Percentiles rank a stretch among this genome's conserved stretches.
These are phyloP conservation scores for Cunninghamia lanceolata DNA, from an alignment of 75 land plant genomes.

Conservation along the genomic window DNA sequence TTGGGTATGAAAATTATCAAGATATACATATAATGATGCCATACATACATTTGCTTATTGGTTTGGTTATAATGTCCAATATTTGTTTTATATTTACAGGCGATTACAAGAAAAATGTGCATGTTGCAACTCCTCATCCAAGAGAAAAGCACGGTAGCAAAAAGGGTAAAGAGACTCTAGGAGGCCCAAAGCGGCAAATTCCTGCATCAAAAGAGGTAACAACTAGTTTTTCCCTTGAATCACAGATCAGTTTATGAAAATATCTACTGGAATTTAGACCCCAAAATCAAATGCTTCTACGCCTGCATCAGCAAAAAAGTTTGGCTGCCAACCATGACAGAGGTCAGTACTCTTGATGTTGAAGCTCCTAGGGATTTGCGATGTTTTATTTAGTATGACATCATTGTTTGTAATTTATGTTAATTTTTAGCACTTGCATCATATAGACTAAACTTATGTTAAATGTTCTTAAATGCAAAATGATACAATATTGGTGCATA, in stretches of 20 bases:
- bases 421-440: too few species aligned
- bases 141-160: neutral
- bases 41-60: too few species aligned
- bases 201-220: conserved; percentile 26
- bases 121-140: conserved; percentile 56
- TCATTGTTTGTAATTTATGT: neutral
- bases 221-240: conserved; percentile 18
- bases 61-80: neutral
- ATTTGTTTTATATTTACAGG: conserved; percentile 7
- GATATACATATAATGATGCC: neutral
- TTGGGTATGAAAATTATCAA: neutral
- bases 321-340: neutral
- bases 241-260: conserved; percentile 19
- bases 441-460: too few species aligned
- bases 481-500: neutral
- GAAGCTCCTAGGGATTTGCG: neutral
- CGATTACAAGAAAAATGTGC: conserved; percentile 40
- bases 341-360: neutral
- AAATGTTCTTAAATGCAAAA: neutral
- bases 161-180: neutral
- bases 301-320: conserved; percentile 31
- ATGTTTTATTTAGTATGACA: neutral
- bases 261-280: conserved; percentile 8
- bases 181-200: neutral
- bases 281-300: conserved; percentile 41